Percentiles rank a stretch among this genome's conserved stretches.
phyloP scores from a whole-genome alignment of 1,284 basidiomycete species.

The Ceratorhiza oryzae-sativae region DNA sequence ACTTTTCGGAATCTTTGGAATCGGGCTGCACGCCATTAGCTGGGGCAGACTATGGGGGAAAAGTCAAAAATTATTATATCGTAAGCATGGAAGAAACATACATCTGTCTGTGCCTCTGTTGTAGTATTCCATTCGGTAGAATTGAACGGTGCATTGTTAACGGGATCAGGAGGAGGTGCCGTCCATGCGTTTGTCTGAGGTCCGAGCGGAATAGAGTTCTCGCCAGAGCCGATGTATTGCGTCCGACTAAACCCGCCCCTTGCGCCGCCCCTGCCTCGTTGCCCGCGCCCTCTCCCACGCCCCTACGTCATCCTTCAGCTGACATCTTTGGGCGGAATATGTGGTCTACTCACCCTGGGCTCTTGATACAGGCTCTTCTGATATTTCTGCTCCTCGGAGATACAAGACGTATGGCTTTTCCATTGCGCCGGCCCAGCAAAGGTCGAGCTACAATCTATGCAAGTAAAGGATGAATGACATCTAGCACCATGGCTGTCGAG shows the following conservation, averaged over 20 bases:
- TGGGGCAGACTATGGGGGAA: background rate
- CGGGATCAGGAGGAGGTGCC: conserved; percentile 29
- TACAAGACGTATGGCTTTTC: conserved; percentile 82
- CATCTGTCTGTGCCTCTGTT: conserved; percentile 46
- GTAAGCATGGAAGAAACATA: conserved; percentile 47
- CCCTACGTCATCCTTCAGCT: background rate
- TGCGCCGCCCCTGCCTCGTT: conserved; percentile 33
- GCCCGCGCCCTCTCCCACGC: conserved; percentile 5
- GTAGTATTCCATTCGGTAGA: conserved; percentile 39
- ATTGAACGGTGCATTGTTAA: conserved; percentile 40
- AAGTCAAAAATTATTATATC: background rate
- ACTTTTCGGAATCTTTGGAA: conserved; percentile 42
- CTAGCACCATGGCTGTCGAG: conserved; percentile 70
- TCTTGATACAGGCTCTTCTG: conserved; percentile 86
- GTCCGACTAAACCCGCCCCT: conserved; percentile 29
- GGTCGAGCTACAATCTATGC: conserved; percentile 85
- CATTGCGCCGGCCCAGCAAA: conserved; percentile 78
- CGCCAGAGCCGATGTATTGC: conserved; percentile 38
- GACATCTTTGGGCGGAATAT: conserved; percentile 46
- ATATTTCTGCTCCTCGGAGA: conserved; percentile 91
- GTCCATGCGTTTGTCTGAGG: conserved; percentile 22
- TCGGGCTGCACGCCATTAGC: background rate
- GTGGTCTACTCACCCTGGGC: conserved; percentile 58
- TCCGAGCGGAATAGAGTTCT: conserved; percentile 40
- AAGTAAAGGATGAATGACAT: conserved; percentile 72